phyloP scores from a whole-genome alignment of 306 rosid genomes.

The Pterocarpus macrocarpus region DNA sequence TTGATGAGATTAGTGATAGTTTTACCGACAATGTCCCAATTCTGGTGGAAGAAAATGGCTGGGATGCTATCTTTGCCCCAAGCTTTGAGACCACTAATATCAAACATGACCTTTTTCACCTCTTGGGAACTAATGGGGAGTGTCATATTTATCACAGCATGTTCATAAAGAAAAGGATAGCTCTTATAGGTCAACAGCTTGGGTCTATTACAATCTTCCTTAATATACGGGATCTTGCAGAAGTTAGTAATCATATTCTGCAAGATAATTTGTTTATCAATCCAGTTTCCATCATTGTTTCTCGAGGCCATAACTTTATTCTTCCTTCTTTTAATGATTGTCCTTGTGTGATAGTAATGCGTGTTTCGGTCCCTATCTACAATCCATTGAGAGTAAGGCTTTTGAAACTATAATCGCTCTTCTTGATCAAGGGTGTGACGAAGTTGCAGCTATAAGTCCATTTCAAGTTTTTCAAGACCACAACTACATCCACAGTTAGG shows the following conservation, averaged over 20 bases:
- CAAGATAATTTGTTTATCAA: too few relatives aligned
- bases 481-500: rapidly evolving
- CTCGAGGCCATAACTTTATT: not conserved
- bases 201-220: too few relatives aligned
- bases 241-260: too few relatives aligned
- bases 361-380: not conserved
- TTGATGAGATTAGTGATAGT: too few relatives aligned
- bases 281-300: not conserved
- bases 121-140: not conserved
- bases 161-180: too few relatives aligned
- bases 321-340: not conserved
- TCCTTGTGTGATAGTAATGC: not conserved
- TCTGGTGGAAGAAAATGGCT: not conserved
- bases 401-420: not conserved
- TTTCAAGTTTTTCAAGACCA: not conserved
- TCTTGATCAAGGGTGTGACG: not conserved
- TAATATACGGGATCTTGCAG: too few relatives aligned
- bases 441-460: rapidly evolving
- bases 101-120: not conserved
- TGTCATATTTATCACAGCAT: too few relatives aligned
- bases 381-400: not conserved
- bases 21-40: not conserved
- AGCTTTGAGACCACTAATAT: not conserved
- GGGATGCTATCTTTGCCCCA: not conserved
- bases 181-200: too few relatives aligned